These are phyloP conservation scores for Skeletonema marinoi DNA, from an alignment of 108 stramenopile species.

Conservation along the genomic window DNA sequence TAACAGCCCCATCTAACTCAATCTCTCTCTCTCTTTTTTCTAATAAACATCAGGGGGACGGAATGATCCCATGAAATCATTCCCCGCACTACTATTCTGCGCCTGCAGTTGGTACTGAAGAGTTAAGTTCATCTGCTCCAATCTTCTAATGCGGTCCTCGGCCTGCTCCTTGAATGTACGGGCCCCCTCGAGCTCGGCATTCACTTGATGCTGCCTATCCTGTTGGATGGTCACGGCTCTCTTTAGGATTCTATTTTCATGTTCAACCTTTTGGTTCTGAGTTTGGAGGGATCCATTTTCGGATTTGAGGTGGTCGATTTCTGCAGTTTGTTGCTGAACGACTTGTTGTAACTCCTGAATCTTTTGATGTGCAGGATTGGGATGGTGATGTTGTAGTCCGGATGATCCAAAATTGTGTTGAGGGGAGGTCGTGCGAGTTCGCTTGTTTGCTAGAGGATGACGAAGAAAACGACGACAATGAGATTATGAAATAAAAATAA, in stretches of 20 bases:
- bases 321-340: slow-evolving; percentile 62
- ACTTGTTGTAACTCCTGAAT: slow-evolving; percentile 53
- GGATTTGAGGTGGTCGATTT: slow-evolving; percentile 66
- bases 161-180: slow-evolving; percentile 69
- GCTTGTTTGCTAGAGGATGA: background rate
- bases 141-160: slow-evolving; percentile 67
- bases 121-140: slow-evolving; percentile 82
- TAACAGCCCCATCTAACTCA: background rate
- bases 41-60: slow-evolving; percentile 79
- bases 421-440: slow-evolving; percentile 1
- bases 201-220: slow-evolving; percentile 76
- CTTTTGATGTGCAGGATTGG: slow-evolving; percentile 19
- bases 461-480: background rate
- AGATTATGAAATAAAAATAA: background rate
- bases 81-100: slow-evolving; percentile 49
- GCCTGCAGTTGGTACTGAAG: slow-evolving; percentile 82
- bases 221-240: slow-evolving; percentile 83
- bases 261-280: slow-evolving; percentile 61
- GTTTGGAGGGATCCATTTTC: slow-evolving; percentile 57
- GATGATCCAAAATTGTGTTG: slow-evolving; percentile 3
- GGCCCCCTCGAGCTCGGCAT: slow-evolving; percentile 64
- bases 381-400: background rate
- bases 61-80: slow-evolving; percentile 81
- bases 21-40: background rate
- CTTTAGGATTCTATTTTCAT: slow-evolving; percentile 82